phyloP scores from a whole-genome alignment of 176 grass and related monocot species.

The Elymus sibiricus region DNA sequence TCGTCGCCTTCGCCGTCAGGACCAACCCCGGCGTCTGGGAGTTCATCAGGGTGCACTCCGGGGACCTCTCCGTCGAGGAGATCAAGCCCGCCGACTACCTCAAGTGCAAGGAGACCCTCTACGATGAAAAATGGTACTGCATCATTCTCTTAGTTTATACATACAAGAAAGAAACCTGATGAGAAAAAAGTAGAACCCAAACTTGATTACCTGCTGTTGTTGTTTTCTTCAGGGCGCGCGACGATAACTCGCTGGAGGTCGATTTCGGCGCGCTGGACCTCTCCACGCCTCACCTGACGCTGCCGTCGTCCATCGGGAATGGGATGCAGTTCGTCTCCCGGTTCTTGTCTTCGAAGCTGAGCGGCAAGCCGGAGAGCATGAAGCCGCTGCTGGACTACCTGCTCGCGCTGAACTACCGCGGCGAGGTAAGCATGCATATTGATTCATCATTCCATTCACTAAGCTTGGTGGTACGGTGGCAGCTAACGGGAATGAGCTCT shows the following conservation, averaged over 20 bases:
- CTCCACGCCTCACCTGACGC: constrained; percentile 53
- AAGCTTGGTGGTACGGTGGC: neutral
- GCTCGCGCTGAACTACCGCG: constrained; percentile 52
- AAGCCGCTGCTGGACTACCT: constrained; percentile 82
- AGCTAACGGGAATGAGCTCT: neutral
- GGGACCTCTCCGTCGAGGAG: constrained; percentile 54
- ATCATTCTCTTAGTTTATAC: neutral
- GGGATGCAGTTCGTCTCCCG: constrained; percentile 71
- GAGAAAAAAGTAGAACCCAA: neutral
- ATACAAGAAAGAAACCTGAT: neutral
- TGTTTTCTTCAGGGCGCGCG: constrained; percentile 57
- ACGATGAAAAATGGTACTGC: constrained; percentile 53
- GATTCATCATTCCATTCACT: neutral
- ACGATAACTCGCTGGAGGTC: constrained; percentile 84
- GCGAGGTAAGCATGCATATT: constrained; percentile 48
- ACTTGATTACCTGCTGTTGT: neutral
- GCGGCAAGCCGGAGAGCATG: constrained; percentile 56
- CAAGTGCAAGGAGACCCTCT: constrained; percentile 61
- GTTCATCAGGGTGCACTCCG: constrained; percentile 60
- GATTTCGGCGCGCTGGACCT: constrained; percentile 77
- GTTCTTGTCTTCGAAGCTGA: constrained; percentile 70
- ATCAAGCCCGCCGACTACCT: constrained; percentile 61
- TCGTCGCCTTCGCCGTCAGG: constrained; percentile 56
- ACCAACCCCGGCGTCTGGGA: constrained; percentile 78
- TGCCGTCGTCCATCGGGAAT: constrained; percentile 86